Percentiles rank a stretch among this genome's conserved stretches.
phyloP scores from a whole-genome alignment of 192 early-diverging fungal genomes.

The Mortierella claussenii region DNA sequence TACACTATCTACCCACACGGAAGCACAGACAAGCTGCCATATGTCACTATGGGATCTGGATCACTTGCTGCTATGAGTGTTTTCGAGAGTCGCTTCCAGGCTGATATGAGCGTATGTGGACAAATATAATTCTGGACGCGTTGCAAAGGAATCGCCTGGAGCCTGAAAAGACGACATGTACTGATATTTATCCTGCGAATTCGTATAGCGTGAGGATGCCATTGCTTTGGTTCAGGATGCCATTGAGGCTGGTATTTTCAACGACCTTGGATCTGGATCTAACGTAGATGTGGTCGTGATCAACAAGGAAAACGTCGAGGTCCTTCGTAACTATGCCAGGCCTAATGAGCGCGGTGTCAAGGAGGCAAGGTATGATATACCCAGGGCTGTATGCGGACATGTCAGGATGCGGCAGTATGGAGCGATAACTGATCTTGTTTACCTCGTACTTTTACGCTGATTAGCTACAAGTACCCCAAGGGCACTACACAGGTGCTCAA shows the following conservation, averaged over 20 bases:
- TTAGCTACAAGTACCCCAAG: conserved; percentile 72
- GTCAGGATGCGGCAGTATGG: too few relatives aligned
- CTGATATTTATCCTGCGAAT: too few relatives aligned
- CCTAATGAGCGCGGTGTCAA: conserved; percentile 92
- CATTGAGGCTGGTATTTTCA: conserved; percentile 98
- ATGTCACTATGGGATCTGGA: conserved; percentile 96
- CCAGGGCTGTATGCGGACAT: too few relatives aligned
- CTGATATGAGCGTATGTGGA: conserved; percentile 78
- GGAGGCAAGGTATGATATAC: conserved; percentile 90
- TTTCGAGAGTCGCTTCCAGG: conserved; percentile 89
- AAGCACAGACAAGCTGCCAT: conserved; percentile 95
- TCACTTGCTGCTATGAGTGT: conserved; percentile 96
- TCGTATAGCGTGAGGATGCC: conserved; percentile 87
- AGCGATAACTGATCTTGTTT: too few relatives aligned
- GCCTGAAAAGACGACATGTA: too few relatives aligned
- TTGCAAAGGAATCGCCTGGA: too few relatives aligned
- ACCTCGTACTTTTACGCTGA: neutral
- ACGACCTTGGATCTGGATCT: conserved; percentile 97
- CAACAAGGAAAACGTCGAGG: conserved; percentile 85
- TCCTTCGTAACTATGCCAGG: conserved; percentile 83
- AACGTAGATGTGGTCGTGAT: conserved; percentile 97
- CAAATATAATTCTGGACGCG: too few relatives aligned
- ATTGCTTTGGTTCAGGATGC: conserved; percentile 92
- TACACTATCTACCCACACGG: conserved; percentile 95
- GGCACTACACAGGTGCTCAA: conserved; percentile 68